Conservation (phyloP, 2,329 filamentous ascomycete genomes). For the Tolypocladium pustulatum region DNA sequence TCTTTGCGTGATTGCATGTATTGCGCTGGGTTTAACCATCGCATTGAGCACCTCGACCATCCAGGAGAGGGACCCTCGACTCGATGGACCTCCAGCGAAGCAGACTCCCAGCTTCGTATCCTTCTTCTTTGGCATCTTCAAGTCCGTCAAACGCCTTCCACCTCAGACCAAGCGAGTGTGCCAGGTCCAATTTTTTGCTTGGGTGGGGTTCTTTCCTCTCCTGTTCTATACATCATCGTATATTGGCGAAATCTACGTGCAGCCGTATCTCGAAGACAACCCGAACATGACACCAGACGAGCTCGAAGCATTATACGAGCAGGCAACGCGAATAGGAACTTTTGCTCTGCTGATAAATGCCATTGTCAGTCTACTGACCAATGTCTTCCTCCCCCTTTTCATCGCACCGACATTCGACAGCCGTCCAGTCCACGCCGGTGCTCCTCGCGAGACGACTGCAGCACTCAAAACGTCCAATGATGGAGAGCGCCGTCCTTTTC, state of each 20-base stretch:
- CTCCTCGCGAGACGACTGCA: slow-evolving; percentile 14
- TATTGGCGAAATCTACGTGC: slow-evolving; percentile 84
- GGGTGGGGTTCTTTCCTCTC: slow-evolving; percentile 94
- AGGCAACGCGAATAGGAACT: slow-evolving; percentile 76
- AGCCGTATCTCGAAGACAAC: slow-evolving; percentile 67
- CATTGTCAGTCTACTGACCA: slow-evolving; percentile 70
- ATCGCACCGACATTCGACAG: slow-evolving; percentile 69
- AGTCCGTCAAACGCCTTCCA: slow-evolving; percentile 67
- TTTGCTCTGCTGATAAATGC: slow-evolving; percentile 85
- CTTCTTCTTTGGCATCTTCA: slow-evolving; percentile 72
- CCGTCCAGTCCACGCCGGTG: slow-evolving; percentile 20
- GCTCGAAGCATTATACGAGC: slow-evolving; percentile 71
- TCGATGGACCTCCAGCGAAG: slow-evolving; percentile 52
- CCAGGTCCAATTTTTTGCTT: slow-evolving; percentile 72
- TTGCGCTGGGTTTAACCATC: slow-evolving; percentile 61
- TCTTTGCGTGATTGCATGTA: slow-evolving; percentile 73
- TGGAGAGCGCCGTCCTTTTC: slow-evolving; percentile 27
- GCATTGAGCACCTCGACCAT: slow-evolving; percentile 59
- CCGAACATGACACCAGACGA: slow-evolving; percentile 68
- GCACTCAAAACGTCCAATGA: slow-evolving; percentile 10
- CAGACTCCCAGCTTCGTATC: slow-evolving; percentile 56
- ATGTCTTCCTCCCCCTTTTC: slow-evolving; percentile 76
- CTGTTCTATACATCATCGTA: slow-evolving; percentile 94
- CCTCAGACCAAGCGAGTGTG: slow-evolving; percentile 77
- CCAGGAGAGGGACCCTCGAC: slow-evolving; percentile 68